A percentile compares a stretch with the other conserved stretches of the same genome.
Evolutionary conservation across 2,329 filamentous ascomycete species (phyloP).

Genomic region (Hypoxylon sp.): DNA sequence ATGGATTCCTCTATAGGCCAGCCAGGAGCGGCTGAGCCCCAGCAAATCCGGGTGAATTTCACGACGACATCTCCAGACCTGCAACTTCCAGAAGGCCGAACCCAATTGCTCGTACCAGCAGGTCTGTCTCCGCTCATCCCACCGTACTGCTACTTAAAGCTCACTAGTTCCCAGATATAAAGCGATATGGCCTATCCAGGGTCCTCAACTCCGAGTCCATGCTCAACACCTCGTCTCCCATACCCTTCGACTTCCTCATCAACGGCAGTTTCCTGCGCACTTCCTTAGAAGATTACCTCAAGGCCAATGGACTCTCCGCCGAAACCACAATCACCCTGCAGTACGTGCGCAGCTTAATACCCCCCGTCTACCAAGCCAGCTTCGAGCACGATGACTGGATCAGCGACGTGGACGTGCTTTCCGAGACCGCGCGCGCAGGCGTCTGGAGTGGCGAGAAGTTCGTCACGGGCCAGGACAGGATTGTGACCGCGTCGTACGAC

Average conservation of each 20-base stretch:
- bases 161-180: conserved; percentile 67
- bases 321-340: conserved; percentile 91
- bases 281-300: conserved; percentile 91
- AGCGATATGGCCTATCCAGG: conserved; percentile 78
- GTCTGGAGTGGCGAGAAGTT: conserved; percentile 67
- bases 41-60: conserved; percentile 77
- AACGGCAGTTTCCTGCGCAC: conserved; percentile 93
- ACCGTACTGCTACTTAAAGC: neutral
- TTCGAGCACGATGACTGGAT: conserved; percentile 99
- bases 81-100: conserved; percentile 73
- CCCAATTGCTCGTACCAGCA: conserved; percentile 74
- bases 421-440: conserved; percentile 73
- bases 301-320: conserved; percentile 86
- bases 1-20: conserved; percentile 51
- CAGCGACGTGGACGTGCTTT: conserved; percentile 86
- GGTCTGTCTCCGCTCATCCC: conserved; percentile 57
- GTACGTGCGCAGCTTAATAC: conserved; percentile 92
- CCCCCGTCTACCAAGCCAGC: conserved; percentile 88
- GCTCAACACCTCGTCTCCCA: conserved; percentile 74
- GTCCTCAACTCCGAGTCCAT: conserved; percentile 81
- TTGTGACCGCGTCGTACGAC: conserved; percentile 95
- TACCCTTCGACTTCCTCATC: conserved; percentile 94
- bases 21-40: conserved; percentile 50
- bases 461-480: conserved; percentile 73
- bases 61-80: conserved; percentile 74